phyloP scores from a whole-genome alignment of 2,329 filamentous ascomycete species.

The Volutella citrinella region DNA sequence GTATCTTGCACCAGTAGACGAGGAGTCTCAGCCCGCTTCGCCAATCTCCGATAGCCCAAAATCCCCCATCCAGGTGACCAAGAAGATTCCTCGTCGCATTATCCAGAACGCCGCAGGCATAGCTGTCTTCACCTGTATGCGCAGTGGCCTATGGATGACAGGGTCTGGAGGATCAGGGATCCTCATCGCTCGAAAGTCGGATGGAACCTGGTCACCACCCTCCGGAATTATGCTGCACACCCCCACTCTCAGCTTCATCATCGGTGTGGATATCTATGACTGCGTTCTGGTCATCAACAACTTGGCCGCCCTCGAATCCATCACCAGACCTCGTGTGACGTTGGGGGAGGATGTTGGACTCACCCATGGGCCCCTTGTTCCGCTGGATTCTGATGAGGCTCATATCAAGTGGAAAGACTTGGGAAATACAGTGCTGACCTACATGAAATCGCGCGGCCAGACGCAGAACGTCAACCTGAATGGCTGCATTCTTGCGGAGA shows the following conservation, averaged over 20 bases:
- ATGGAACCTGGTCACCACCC: slow-evolving; percentile 88
- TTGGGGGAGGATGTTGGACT: slow-evolving; percentile 79
- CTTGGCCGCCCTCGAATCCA: slow-evolving; percentile 76
- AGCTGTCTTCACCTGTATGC: slow-evolving; percentile 94
- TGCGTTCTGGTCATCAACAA: slow-evolving; percentile 93
- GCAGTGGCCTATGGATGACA: slow-evolving; percentile 86
- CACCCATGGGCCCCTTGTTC: slow-evolving; percentile 69
- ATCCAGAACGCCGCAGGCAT: slow-evolving; percentile 87
- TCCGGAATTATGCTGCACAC: slow-evolving; percentile 91
- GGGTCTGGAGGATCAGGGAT: slow-evolving; percentile 89
- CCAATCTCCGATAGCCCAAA: slow-evolving; percentile 39
- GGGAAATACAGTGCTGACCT: slow-evolving; percentile 54
- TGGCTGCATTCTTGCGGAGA: slow-evolving; percentile 55
- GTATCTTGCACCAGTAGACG: slow-evolving; percentile 46
- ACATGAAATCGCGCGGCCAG: slow-evolving; percentile 57
- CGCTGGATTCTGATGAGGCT: slow-evolving; percentile 49
- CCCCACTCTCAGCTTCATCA: slow-evolving; percentile 80
- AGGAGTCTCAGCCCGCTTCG: slow-evolving; percentile 28
- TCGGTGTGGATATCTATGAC: slow-evolving; percentile 93
- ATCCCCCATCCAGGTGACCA: slow-evolving; percentile 53
- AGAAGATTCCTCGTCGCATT: slow-evolving; percentile 83
- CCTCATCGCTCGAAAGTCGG: slow-evolving; percentile 76
- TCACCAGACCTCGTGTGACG: slow-evolving; percentile 75
- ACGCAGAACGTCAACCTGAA: slow-evolving; percentile 53
- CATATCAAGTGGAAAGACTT: slow-evolving; percentile 51